Evolutionary conservation across 768 basidiomycete genomes (phyloP).

Genomic region (Leccinum sublutescens): DNA sequence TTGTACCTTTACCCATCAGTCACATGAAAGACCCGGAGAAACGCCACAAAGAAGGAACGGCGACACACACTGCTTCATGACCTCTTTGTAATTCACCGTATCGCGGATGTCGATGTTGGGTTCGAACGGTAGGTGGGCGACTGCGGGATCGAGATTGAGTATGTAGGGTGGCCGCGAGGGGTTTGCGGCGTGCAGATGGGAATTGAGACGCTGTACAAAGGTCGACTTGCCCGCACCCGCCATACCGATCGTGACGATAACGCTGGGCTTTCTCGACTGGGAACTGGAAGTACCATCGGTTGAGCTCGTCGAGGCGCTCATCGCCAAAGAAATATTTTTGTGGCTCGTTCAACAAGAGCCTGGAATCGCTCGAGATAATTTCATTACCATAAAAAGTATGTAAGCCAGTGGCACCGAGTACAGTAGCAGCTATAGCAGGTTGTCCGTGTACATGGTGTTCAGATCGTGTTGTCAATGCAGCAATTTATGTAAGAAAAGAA

Average conservation of each 20-base stretch:
- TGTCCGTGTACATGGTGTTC: constrained; percentile 8
- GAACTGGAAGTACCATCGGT: constrained; percentile 1
- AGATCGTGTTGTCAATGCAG: background rate
- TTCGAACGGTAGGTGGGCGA: constrained; percentile 86
- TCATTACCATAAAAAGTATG: constrained; percentile 19
- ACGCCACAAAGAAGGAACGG: constrained; percentile 19
- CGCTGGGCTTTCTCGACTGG: constrained; percentile 55
- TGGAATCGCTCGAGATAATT: constrained; percentile 2
- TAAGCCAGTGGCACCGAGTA: background rate
- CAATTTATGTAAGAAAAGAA: background rate
- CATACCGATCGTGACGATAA: constrained; percentile 93
- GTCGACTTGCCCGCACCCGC: constrained; percentile 98
- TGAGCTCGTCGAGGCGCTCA: constrained; percentile 22
- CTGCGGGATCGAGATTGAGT: constrained; percentile 97
- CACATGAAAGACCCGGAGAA: constrained; percentile 8
- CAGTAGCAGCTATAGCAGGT: background rate
- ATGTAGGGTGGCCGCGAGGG: constrained; percentile 83
- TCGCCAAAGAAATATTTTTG: background rate
- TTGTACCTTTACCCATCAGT: constrained; percentile 70
- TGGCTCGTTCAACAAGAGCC: background rate
- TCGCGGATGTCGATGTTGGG: constrained; percentile 98
- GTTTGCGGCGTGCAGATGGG: constrained; percentile 74
- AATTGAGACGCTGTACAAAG: constrained; percentile 92
- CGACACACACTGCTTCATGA: constrained; percentile 97
- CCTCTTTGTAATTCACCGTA: constrained; percentile 95